Evolutionary conservation across 257 asterid species (phyloP).

Genomic region (Striga asiatica): DNA sequence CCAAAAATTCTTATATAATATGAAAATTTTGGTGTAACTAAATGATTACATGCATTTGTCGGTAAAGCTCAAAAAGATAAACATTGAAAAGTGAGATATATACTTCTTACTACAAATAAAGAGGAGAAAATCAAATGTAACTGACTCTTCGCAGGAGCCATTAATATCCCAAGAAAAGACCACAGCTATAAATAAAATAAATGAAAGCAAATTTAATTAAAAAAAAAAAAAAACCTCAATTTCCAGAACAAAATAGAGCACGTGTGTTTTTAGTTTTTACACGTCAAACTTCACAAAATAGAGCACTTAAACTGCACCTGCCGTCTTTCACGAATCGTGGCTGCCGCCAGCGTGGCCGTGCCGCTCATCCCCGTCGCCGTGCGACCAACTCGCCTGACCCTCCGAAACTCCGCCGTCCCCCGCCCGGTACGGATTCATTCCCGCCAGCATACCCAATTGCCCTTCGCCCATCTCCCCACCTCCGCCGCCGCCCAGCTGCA

Average conservation of each 20-base stretch:
- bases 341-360: slow-evolving; percentile 53
- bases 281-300: slow-evolving; percentile 31
- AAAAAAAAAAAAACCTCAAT: slow-evolving; percentile 15
- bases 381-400: slow-evolving; percentile 74
- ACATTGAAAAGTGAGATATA: too few relatives aligned
- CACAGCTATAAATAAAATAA: neutral
- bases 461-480: slow-evolving; percentile 44
- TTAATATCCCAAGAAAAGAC: neutral
- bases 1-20: too few relatives aligned
- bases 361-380: slow-evolving; percentile 61
- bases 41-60: too few relatives aligned
- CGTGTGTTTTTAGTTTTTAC: slow-evolving; percentile 25
- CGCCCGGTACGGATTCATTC: slow-evolving; percentile 44
- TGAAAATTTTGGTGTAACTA: too few relatives aligned
- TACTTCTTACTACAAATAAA: too few relatives aligned
- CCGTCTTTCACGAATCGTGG: slow-evolving; percentile 52
- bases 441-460: slow-evolving; percentile 54
- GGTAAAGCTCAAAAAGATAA: too few relatives aligned
- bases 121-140: too few relatives aligned
- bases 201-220: neutral
- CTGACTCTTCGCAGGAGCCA: too few relatives aligned
- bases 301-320: neutral
- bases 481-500: slow-evolving; percentile 20
- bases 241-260: slow-evolving; percentile 22
- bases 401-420: slow-evolving; percentile 50